Evolutionary conservation across 148 eudicot genomes (phyloP).

Genomic region (Chenopodium album): DNA sequence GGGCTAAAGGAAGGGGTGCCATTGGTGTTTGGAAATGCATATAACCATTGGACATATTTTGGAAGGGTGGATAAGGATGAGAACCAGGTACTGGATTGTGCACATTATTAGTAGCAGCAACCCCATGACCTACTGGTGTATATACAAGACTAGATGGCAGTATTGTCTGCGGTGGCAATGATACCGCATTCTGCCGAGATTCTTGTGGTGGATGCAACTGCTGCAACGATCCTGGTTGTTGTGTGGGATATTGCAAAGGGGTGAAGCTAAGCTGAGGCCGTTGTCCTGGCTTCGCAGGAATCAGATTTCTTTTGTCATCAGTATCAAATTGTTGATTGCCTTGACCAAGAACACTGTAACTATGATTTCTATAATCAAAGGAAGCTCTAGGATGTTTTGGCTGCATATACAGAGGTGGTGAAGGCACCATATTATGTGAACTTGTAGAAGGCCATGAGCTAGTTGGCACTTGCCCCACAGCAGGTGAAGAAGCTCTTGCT

Average conservation of each 20-base stretch:
- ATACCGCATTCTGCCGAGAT: constrained; percentile 34
- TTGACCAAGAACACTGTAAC: constrained; percentile 38
- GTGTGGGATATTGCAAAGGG: constrained; percentile 37
- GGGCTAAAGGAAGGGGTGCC: constrained; percentile 47
- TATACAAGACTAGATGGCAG: constrained; percentile 55
- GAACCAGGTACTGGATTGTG: constrained; percentile 34
- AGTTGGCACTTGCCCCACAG: constrained; percentile 32
- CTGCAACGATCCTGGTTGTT: constrained; percentile 39
- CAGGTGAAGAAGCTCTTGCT: constrained; percentile 34
- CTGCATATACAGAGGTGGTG: constrained; percentile 35
- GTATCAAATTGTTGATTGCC: constrained; percentile 40
- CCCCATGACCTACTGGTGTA: constrained; percentile 37
- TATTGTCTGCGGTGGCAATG: constrained; percentile 26
- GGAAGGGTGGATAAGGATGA: constrained; percentile 48
- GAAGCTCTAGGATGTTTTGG: constrained; percentile 42
- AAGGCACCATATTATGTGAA: constrained; percentile 32
- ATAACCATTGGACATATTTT: constrained; percentile 38
- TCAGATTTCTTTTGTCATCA: constrained; percentile 30
- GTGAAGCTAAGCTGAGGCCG: constrained; percentile 37
- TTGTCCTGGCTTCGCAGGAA: constrained; percentile 32
- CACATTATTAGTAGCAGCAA: constrained; percentile 27
- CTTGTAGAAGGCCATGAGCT: constrained; percentile 44
- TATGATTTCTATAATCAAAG: constrained; percentile 37
- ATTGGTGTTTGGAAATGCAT: constrained; percentile 38
- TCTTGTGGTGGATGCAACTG: constrained; percentile 41